These are phyloP conservation scores for Paramecium primaurelia DNA, from an alignment of 73 alveolate species.

Conservation along the genomic window DNA sequence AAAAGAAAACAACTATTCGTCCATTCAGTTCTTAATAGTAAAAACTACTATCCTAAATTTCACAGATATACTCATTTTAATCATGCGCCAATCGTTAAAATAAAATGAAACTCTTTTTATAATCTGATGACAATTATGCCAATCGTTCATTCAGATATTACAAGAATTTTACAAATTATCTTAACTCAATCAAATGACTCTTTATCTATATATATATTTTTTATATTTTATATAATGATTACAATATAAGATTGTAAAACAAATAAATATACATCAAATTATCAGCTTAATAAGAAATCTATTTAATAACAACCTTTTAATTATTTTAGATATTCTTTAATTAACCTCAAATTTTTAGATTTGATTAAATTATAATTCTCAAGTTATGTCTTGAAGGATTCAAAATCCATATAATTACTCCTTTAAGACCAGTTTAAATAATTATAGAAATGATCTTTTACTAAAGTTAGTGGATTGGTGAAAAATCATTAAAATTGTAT, in stretches of 20 bases:
- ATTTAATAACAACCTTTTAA: too few species aligned
- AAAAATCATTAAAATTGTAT: too few species aligned
- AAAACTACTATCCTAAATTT: background rate
- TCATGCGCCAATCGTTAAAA: background rate
- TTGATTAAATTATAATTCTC: too few species aligned
- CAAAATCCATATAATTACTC: too few species aligned
- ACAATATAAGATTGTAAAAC: background rate
- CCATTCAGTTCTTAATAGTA: background rate
- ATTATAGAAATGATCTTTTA: too few species aligned
- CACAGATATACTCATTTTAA: background rate
- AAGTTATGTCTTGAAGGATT: too few species aligned
- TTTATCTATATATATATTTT: background rate
- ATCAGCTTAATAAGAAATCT: too few species aligned
- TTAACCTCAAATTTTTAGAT: too few species aligned
- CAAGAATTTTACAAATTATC: background rate
- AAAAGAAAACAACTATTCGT: background rate
- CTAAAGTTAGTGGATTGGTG: too few species aligned
- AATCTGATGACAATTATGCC: background rate
- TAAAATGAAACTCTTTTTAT: background rate
- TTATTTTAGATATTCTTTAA: too few species aligned
- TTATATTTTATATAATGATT: background rate
- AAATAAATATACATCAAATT: too few species aligned
- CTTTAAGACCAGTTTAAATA: too few species aligned
- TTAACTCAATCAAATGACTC: background rate
- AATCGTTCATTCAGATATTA: constrained; percentile 11